These are phyloP conservation scores for Ceratobasidium sp. DNA, from an alignment of 1,284 basidiomycete species.

Conservation along the genomic window DNA sequence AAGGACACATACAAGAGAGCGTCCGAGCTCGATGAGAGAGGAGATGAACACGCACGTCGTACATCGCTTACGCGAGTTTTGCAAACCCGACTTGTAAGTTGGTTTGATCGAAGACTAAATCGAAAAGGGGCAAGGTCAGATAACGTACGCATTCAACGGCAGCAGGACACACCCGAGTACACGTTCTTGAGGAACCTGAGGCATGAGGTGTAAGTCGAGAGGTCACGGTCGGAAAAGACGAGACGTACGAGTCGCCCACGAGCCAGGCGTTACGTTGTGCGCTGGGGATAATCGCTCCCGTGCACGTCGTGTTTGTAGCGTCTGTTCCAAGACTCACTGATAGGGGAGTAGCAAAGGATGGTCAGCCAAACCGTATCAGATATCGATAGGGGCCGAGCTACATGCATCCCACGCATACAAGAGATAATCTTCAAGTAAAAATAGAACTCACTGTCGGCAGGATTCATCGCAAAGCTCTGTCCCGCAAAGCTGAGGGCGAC, in stretches of 20 bases:
- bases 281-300: conserved; percentile 34
- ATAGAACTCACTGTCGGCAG: conserved; percentile 52
- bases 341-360: background rate
- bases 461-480: conserved; percentile 72
- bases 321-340: conserved; percentile 39
- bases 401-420: background rate
- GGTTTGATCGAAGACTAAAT: conserved; percentile 41
- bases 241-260: conserved; percentile 38
- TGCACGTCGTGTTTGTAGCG: conserved; percentile 37
- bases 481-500: conserved; percentile 80
- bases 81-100: conserved; percentile 42
- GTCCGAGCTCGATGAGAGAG: conserved; percentile 17
- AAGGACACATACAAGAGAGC: conserved; percentile 1
- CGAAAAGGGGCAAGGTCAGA: background rate
- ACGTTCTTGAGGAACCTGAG: conserved; percentile 44
- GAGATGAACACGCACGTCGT: background rate
- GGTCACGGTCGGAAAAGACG: background rate
- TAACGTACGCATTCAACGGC: background rate
- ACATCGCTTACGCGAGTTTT: conserved; percentile 24
- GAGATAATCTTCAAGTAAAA: background rate
- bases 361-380: background rate
- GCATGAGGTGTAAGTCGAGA: conserved; percentile 12
- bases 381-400: background rate
- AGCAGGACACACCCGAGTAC: conserved; percentile 26
- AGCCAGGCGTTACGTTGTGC: conserved; percentile 42